phyloP scores from a whole-genome alignment of 208 protist species.

The Acanthamoeba triangularis region DNA sequence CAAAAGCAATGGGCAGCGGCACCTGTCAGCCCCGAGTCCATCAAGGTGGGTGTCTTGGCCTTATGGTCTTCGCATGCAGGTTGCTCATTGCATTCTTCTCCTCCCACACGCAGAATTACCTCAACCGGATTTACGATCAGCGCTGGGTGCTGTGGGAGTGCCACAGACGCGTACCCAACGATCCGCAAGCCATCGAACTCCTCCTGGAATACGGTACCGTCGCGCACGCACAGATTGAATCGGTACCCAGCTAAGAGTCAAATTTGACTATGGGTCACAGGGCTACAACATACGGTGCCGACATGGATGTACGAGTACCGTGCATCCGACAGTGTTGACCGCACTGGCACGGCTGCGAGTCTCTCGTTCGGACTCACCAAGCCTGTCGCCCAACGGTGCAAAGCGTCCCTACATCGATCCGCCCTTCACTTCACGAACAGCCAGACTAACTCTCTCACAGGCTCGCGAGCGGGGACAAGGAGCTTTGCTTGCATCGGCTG shows the following conservation, averaged over 20 bases:
- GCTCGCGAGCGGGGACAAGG: slow-evolving; percentile 26
- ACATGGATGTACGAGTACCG: slow-evolving; percentile 47
- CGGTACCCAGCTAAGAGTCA: too few relatives aligned
- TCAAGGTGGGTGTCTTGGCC: slow-evolving; percentile 27
- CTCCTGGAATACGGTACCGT: slow-evolving; percentile 57
- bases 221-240: not conserved
- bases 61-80: not conserved
- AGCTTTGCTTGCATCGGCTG: slow-evolving; percentile 75
- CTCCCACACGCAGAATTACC: slow-evolving; percentile 21
- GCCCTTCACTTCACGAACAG: not conserved
- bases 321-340: not conserved
- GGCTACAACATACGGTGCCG: slow-evolving; percentile 23
- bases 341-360: not conserved
- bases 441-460: not conserved
- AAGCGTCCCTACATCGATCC: not conserved
- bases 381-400: not conserved
- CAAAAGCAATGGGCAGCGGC: slow-evolving; percentile 73
- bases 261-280: not conserved
- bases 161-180: slow-evolving; percentile 33
- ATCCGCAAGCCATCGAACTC: slow-evolving; percentile 27
- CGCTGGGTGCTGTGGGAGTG: slow-evolving; percentile 74
- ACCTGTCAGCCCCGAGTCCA: slow-evolving; percentile 35
- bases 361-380: slow-evolving; percentile 5
- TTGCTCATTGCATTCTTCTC: not conserved
- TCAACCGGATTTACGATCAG: slow-evolving; percentile 61